Evolutionary conservation across 345 rosid species (phyloP), one percentile per base, ranked within the genome.

Genomic region (Aquilaria sinensis): DNA sequence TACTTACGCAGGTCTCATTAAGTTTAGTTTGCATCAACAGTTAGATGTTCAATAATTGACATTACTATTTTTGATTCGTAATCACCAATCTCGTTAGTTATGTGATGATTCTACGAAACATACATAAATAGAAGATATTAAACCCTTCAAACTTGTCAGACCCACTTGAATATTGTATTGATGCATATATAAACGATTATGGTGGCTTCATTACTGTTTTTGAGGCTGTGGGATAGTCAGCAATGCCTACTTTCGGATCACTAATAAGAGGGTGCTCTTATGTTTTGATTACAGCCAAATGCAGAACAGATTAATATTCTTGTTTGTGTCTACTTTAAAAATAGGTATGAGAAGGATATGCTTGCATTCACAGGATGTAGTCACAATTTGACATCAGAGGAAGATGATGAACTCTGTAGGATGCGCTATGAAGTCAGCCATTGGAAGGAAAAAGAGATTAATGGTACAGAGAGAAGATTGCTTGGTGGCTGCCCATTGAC

Each of bases 291-390:
- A 37, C 4, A 37, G 43, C 8, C 43, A 37, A 37, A 63, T 2
- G 12, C 30, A 13, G 45, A 46, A 10, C 57, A 41, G 14, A 48
- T 47, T 9, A 60, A 31, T 41, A 15, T 51, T 51, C 30, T 23
- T 60, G 58, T 37, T 56, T 43, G 13, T 49, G 9, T 57, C 49
- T 53, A 6, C 65, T 43, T 60, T 45, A 14, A 29, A 54, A 59
- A 45, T 74, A 92, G 98, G 84, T 93, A 90, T 64, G 98, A 87
- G 82, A 93, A 86, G 73, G 98, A 93, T 74, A 93, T 93, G 98
- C 89, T 93, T 74, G 93, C 98, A 73, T 93, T 93, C 77, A 93
- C 98, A 6, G 98, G 97, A 63, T 93, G 98, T 73, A 87, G 98
- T 76, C 92, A 90, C 65, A 78, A 75, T 67, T 84, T 93, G 82